phyloP scores from a whole-genome alignment of 345 rosid species.

The Toxicodendron radicans region DNA sequence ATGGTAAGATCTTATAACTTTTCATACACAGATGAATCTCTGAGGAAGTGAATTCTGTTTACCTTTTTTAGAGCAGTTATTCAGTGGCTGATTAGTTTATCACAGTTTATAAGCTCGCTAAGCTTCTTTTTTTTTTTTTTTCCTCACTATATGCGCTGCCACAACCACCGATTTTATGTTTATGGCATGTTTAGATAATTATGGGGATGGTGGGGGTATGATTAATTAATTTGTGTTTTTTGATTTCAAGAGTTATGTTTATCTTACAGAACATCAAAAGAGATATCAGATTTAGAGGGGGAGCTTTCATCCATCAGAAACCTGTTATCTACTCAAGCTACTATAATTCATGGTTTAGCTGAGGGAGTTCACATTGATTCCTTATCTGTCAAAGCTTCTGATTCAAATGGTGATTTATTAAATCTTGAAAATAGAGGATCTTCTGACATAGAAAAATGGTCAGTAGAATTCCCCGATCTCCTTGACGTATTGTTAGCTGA shows the following conservation, averaged over 20 bases:
- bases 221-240: conserved; percentile 2
- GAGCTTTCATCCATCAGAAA: conserved; percentile 92
- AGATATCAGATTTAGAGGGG: conserved; percentile 98
- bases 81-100: neutral
- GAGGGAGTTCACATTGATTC: conserved; percentile 81
- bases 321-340: conserved; percentile 90
- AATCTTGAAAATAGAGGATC: conserved; percentile 56
- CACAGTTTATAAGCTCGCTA: neutral
- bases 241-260: conserved; percentile 8
- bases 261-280: conserved; percentile 82
- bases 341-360: conserved; percentile 86
- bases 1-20: too few relatives aligned
- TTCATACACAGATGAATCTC: neutral
- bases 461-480: conserved; percentile 78
- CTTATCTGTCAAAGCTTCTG: conserved; percentile 37
- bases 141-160: neutral
- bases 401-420: conserved; percentile 32
- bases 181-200: neutral
- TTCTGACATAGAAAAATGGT: conserved; percentile 88
- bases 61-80: neutral
- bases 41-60: neutral
- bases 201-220: neutral
- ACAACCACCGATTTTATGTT: too few relatives aligned
- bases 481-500: conserved; percentile 96
- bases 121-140: too few relatives aligned